Conservation (phyloP, 2,329 filamentous ascomycete species). For the Lasiodiplodia sp. region DNA sequence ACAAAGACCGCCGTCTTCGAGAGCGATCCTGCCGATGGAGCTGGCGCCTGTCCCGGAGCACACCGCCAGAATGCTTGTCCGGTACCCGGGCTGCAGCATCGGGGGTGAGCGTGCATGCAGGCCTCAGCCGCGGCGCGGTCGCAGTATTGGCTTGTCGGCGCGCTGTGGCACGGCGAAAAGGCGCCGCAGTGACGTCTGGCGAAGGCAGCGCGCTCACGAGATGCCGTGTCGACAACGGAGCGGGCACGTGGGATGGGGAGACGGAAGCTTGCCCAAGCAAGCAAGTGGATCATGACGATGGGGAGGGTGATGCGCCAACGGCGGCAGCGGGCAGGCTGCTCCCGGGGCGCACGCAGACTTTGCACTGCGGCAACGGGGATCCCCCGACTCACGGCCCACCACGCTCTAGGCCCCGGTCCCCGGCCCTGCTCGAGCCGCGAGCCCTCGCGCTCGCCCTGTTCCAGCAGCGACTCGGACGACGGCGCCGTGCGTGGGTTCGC, state of each 20-base stretch:
- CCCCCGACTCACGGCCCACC: constrained; percentile 14
- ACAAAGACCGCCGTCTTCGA: constrained; percentile 6
- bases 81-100: constrained; percentile 13
- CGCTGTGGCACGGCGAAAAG: constrained; percentile 5
- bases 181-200: constrained; percentile 22
- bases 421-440: neutral
- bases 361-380: constrained; percentile 12
- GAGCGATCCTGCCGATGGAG: constrained; percentile 12
- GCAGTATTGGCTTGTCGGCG: neutral
- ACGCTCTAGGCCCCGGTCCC: constrained; percentile 14
- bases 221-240: constrained; percentile 1
- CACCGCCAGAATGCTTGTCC: neutral
- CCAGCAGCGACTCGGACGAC: neutral
- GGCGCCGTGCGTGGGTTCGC: neutral
- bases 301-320: constrained; percentile 26
- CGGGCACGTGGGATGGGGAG: constrained; percentile 20
- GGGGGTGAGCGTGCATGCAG: constrained; percentile 19
- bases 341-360: constrained; percentile 18
- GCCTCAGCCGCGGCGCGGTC: constrained; percentile 8
- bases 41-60: neutral
- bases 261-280: constrained; percentile 17
- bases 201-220: constrained; percentile 20
- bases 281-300: constrained; percentile 15
- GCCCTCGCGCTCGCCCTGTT: neutral
- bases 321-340: constrained; percentile 23